Percentiles rank a stretch among this genome's conserved stretches.
phyloP scores from a whole-genome alignment of 768 basidiomycete genomes.

The Tylopilus intermedius region DNA sequence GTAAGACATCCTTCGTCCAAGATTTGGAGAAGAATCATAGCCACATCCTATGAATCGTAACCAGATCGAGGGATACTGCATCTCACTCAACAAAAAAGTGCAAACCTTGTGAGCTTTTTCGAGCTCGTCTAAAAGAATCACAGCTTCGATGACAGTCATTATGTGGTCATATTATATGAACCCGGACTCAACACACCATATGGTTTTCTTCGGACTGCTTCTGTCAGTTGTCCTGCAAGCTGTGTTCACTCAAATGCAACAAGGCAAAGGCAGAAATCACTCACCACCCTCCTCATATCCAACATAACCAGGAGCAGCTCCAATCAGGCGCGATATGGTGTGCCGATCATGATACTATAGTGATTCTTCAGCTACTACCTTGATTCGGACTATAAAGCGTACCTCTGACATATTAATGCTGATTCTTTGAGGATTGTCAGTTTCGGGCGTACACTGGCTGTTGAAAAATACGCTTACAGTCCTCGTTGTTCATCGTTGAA shows the following conservation, averaged over 20 bases:
- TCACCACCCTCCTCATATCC: constrained; percentile 67
- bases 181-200: constrained; percentile 36
- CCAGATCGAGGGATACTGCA: neutral
- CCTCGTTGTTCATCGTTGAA: constrained; percentile 87
- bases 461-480: constrained; percentile 47
- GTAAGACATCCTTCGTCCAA: constrained; percentile 87
- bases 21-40: constrained; percentile 87
- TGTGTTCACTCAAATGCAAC: neutral
- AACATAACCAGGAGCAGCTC: constrained; percentile 89
- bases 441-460: neutral
- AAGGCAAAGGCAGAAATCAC: constrained; percentile 9
- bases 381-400: neutral
- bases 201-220: constrained; percentile 58
- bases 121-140: constrained; percentile 56
- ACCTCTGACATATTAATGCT: constrained; percentile 94
- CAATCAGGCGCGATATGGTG: constrained; percentile 85
- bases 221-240: constrained; percentile 50
- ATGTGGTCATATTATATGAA: neutral
- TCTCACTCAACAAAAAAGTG: neutral
- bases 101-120: constrained; percentile 72
- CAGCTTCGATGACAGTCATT: constrained; percentile 31
- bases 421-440: constrained; percentile 44
- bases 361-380: neutral
- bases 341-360: constrained; percentile 85
- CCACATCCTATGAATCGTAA: constrained; percentile 55